These are phyloP conservation scores for Holtermannia corniformis DNA, from an alignment of 768 basidiomycete species.

Conservation along the genomic window DNA sequence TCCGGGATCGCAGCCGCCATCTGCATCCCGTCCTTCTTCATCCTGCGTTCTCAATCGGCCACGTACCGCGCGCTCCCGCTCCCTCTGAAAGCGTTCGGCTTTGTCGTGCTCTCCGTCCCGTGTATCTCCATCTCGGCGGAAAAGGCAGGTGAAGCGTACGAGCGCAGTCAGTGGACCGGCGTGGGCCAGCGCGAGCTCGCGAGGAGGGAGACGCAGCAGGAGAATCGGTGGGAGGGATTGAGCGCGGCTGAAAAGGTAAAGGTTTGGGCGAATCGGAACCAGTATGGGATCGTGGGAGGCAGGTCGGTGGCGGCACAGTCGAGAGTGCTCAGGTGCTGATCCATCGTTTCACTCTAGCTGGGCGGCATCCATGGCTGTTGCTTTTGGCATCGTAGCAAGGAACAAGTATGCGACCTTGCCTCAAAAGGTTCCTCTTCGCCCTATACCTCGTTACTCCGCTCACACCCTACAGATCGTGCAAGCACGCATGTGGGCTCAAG, in stretches of 20 bases:
- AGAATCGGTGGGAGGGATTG: conserved; percentile 27
- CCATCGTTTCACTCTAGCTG: conserved; percentile 16
- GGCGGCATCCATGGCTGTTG: conserved; percentile 32
- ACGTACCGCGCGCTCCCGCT: conserved; percentile 28
- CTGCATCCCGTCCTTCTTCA: conserved; percentile 17
- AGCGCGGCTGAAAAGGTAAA: conserved; percentile 18
- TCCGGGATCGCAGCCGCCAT: conserved; percentile 20
- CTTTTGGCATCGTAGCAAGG: conserved; percentile 30
- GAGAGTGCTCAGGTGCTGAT: background rate
- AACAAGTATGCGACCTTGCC: conserved; percentile 31
- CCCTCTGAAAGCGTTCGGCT: conserved; percentile 32
- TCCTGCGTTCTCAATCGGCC: conserved; percentile 13
- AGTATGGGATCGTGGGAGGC: conserved; percentile 34
- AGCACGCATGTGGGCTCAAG: conserved; percentile 41
- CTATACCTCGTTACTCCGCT: background rate
- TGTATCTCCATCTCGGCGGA: conserved; percentile 31
- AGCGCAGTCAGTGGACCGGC: conserved; percentile 27
- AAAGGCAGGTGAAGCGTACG: conserved; percentile 36
- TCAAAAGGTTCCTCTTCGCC: conserved; percentile 27
- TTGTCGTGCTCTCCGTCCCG: conserved; percentile 27
- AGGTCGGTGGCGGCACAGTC: conserved; percentile 17
- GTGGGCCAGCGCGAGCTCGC: conserved; percentile 25
- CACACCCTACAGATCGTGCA: conserved; percentile 30
- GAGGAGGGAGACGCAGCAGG: conserved; percentile 9
- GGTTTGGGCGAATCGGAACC: conserved; percentile 33